Evolutionary conservation across 78 protist genomes (phyloP).

Genomic region (Cavenderia fasciculata): DNA sequence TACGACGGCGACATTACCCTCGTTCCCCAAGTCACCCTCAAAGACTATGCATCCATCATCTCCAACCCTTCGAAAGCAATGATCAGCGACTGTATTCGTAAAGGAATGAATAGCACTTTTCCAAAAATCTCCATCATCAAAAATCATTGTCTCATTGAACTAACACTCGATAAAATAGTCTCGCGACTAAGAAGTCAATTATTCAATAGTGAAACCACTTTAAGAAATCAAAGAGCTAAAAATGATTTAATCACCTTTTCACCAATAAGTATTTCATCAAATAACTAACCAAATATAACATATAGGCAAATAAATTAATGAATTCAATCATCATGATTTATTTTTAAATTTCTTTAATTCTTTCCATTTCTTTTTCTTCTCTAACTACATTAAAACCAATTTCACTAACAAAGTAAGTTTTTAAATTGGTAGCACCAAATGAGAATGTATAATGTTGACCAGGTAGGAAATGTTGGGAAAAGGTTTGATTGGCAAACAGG

Average conservation of each 20-base stretch:
- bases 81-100: slow-evolving; percentile 2
- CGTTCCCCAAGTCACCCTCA: slow-evolving; percentile 29
- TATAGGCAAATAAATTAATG: no score
- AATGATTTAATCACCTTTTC: slow-evolving; percentile 2
- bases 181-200: neutral
- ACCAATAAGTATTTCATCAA: no score
- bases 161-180: neutral
- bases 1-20: slow-evolving; percentile 84
- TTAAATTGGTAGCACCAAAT: no score
- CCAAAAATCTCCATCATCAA: neutral
- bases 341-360: no score
- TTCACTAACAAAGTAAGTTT: no score
- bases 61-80: slow-evolving; percentile 48
- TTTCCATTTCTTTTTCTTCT: no score
- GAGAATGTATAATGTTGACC: no score
- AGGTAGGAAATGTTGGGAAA: no score
- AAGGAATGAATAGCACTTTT: neutral
- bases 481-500: no score
- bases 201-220: neutral
- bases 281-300: no score
- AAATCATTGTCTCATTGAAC: slow-evolving; percentile 6
- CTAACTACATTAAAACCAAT: no score
- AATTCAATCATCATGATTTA: no score
- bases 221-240: neutral
- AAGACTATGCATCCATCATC: slow-evolving; percentile 42